Evolutionary conservation across 2,329 filamentous ascomycete genomes (phyloP), one percentile per base, ranked within the genome.

Genomic region (Sporothrix pseudoabietina): DNA sequence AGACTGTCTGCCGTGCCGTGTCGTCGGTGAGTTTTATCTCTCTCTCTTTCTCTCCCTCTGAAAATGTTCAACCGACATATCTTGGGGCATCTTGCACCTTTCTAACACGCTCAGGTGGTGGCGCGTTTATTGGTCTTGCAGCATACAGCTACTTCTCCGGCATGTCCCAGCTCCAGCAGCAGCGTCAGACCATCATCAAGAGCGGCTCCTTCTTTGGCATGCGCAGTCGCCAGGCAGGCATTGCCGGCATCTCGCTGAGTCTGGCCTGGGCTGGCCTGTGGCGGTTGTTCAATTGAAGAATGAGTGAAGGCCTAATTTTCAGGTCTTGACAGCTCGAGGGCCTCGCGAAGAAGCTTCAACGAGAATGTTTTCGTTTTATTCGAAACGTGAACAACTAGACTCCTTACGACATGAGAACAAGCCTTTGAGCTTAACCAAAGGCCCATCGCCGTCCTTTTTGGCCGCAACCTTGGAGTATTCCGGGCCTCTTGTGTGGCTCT

Each of bases 71-170:
- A 3, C 16, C 14, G 19, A 16, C 14, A 49, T 19, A 3, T 49
- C 14, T 19, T 49, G 1, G 14, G 14, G n/a, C 16, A n/a, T 1
- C 32, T 3, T 32, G 59, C 26, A 26, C 26, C 26, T 26, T 2
- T 52, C 26, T 52, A 10, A 66, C 22, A 6, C 1, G 47, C 14
- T 9, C 32, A 94, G 92, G 92, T 61, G 91, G 91, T 78, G 87
- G 89, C 54, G 91, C 92, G 0, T 94, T 96, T 76, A 84, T 93
- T 72, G 91, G 91, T 0, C 87, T 95, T 19, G 92, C 90, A 3
- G 89, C 86, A 0, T 96, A 94, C 82, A 94, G 90, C 81, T 94
- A 94, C 82, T 84, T 89, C 75, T 92, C 91, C 3, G 93, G 93
- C 73, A 91, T 90, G 81, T 84, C 85, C 69, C 92, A 94, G 80